These are phyloP conservation scores for Exobasidium cylindrosporum DNA, from an alignment of 1,284 basidiomycete species.

Conservation along the genomic window DNA sequence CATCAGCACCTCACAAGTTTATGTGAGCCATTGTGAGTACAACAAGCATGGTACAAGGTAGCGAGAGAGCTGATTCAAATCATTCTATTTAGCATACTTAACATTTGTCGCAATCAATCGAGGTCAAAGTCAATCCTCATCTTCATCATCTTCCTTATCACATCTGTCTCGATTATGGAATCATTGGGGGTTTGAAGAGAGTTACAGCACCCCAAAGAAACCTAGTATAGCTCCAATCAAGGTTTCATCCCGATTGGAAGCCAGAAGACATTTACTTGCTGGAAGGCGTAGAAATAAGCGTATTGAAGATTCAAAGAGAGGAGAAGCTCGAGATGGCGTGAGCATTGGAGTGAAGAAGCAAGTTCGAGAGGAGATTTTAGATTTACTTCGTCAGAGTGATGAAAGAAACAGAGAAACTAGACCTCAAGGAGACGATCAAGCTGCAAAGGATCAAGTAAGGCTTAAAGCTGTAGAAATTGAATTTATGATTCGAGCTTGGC, in stretches of 20 bases:
- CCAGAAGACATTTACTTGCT: constrained; percentile 55
- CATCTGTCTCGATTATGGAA: not conserved
- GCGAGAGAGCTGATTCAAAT: not conserved
- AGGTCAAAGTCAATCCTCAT: not conserved
- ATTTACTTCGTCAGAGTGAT: not conserved
- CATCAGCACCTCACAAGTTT: not conserved
- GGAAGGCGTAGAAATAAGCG: constrained; percentile 53
- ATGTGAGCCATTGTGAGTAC: constrained; percentile 10
- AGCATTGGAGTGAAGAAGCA: constrained; percentile 30
- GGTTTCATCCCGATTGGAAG: constrained; percentile 53
- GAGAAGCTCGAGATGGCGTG: constrained; percentile 34
- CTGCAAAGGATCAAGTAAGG: not conserved
- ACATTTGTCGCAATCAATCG: constrained; percentile 52
- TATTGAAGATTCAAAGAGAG: constrained; percentile 37
- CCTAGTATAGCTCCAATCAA: constrained; percentile 37
- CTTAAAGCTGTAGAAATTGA: not conserved
- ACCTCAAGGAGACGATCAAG: no score
- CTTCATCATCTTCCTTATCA: not conserved
- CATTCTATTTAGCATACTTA: constrained; percentile 39
- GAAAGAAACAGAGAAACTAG: not conserved
- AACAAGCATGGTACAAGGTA: not conserved
- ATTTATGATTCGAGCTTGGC: constrained; percentile 7
- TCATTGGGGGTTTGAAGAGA: not conserved
- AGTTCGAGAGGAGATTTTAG: constrained; percentile 37
- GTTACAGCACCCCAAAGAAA: constrained; percentile 11